Evolutionary conservation across 345 rosid species (phyloP).

Genomic region (Syzygium jambos): DNA sequence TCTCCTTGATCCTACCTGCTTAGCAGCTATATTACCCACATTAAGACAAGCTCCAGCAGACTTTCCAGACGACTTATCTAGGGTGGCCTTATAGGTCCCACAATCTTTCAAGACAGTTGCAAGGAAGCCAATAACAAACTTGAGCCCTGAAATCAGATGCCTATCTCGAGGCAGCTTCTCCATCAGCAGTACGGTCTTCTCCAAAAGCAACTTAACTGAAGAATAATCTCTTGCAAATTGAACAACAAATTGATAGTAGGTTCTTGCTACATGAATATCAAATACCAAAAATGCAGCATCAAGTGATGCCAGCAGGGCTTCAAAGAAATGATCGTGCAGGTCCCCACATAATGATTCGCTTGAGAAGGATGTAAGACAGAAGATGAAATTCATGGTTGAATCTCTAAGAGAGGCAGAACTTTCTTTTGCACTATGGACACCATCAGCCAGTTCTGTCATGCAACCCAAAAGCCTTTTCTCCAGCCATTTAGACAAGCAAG

Average conservation of each 20-base stretch:
- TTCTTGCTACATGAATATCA: slow-evolving; percentile 66
- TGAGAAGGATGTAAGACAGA: slow-evolving; percentile 43
- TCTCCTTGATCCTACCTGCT: slow-evolving; percentile 56
- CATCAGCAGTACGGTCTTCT: slow-evolving; percentile 60
- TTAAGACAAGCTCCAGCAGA: slow-evolving; percentile 33
- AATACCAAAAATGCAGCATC: slow-evolving; percentile 71
- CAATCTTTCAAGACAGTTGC: slow-evolving; percentile 60
- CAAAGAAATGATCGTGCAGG: slow-evolving; percentile 67
- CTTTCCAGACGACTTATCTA: slow-evolving; percentile 40
- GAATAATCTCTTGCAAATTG: slow-evolving; percentile 69
- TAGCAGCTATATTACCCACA: slow-evolving; percentile 41
- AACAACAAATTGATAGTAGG: slow-evolving; percentile 70
- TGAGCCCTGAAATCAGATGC: slow-evolving; percentile 65
- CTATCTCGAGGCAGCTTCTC: slow-evolving; percentile 67
- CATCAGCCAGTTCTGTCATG: slow-evolving; percentile 38
- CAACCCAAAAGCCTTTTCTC: slow-evolving; percentile 84
- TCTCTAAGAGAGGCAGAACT: slow-evolving; percentile 66
- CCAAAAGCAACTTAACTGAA: slow-evolving; percentile 55
- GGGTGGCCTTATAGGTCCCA: slow-evolving; percentile 34
- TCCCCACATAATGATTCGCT: slow-evolving; percentile 34
- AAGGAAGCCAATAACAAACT: slow-evolving; percentile 75
- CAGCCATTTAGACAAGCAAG: slow-evolving; percentile 65
- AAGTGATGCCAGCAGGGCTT: slow-evolving; percentile 70
- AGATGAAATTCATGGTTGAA: slow-evolving; percentile 67
- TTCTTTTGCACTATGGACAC: slow-evolving; percentile 41